Conservation (phyloP, 768 basidiomycete species). For the Plicaturopsis crispa region DNA sequence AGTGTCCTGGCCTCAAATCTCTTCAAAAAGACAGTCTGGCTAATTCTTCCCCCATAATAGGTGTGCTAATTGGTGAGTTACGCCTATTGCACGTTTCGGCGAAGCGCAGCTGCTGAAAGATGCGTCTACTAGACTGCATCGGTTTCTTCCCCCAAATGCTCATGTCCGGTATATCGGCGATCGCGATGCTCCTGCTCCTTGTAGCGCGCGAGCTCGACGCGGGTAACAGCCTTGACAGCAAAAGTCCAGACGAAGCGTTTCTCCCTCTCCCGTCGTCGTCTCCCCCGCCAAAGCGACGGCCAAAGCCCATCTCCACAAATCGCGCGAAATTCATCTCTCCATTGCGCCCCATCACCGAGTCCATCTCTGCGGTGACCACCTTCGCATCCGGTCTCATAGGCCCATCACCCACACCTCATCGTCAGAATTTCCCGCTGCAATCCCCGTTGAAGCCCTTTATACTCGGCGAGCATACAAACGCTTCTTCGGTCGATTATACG, state of each 20-base stretch:
- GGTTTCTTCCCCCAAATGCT: conserved; percentile 58
- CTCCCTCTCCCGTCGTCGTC: too few species aligned
- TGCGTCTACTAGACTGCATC: conserved; percentile 33
- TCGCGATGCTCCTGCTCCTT: conserved; percentile 34
- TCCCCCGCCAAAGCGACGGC: too few species aligned
- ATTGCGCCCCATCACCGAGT: background rate
- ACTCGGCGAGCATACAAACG: background rate
- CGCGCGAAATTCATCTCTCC: background rate
- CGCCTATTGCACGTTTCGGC: background rate
- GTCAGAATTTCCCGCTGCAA: too few species aligned
- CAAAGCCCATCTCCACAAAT: too few species aligned
- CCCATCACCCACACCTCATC: background rate
- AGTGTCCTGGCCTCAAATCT: conserved; percentile 18
- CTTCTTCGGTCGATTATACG: background rate
- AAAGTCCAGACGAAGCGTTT: background rate
- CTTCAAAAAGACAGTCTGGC: background rate
- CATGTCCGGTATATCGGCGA: conserved; percentile 29
- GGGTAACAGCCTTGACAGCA: background rate
- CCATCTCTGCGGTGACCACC: background rate
- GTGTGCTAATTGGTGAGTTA: conserved; percentile 38
- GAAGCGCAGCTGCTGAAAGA: background rate
- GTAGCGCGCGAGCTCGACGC: conserved; percentile 32
- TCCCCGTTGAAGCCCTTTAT: background rate
- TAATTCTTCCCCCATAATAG: conserved; percentile 14
- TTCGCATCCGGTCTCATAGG: conserved; percentile 2